Percentiles rank a stretch among this genome's conserved stretches.
Evolutionary conservation across 176 grass and related monocot species (phyloP).

Genomic region (Oryza punctata): DNA sequence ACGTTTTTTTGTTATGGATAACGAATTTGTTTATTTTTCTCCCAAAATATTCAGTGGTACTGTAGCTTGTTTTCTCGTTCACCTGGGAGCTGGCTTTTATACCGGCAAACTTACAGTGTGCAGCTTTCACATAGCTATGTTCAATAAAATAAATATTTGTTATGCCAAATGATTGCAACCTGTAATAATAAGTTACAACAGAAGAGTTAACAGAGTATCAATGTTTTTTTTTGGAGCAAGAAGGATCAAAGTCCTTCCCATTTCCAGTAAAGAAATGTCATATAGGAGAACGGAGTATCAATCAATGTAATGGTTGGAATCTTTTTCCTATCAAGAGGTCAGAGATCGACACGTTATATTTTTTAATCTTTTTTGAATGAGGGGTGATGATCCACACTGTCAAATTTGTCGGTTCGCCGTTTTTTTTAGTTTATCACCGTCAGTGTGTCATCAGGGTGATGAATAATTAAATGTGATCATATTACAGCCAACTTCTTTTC

Average conservation of each 20-base stretch:
- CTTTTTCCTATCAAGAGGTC: background rate
- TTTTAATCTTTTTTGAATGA: background rate
- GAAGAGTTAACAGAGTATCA: conserved; percentile 3
- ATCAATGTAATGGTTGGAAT: conserved; percentile 17
- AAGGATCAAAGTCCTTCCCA: too few relatives aligned
- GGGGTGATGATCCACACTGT: background rate
- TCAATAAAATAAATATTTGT: background rate
- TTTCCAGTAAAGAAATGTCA: too few relatives aligned
- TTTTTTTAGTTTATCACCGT: background rate
- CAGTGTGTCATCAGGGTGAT: background rate
- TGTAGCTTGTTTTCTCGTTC: background rate
- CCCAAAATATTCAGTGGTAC: background rate
- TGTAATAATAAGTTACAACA: background rate
- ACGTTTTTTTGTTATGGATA: background rate
- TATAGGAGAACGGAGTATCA: too few relatives aligned
- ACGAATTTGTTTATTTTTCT: background rate
- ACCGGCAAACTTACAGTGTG: background rate
- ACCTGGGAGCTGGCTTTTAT: background rate
- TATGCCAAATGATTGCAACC: background rate
- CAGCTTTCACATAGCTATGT: background rate
- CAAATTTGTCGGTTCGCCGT: conserved; percentile 13
- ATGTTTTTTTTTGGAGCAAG: background rate
- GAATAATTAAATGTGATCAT: background rate
- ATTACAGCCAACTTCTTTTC: background rate
- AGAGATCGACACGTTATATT: background rate